A percentile compares a stretch with the other conserved stretches of the same genome.
phyloP scores from a whole-genome alignment of 352 stramenopile genomes.

The Globisporangium yorkense region DNA sequence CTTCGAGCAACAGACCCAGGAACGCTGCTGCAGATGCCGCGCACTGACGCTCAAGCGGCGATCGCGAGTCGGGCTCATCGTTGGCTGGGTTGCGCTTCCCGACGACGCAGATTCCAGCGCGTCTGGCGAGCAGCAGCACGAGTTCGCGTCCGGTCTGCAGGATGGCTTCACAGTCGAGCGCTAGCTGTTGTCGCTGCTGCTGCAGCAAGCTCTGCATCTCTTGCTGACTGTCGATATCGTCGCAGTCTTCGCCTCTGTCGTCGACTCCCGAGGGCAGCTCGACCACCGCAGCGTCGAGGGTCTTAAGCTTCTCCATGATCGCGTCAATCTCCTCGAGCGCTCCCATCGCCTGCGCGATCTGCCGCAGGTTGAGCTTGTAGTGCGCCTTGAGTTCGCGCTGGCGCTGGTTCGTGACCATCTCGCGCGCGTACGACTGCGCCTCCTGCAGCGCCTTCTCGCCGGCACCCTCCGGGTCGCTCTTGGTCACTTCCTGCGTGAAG shows the following conservation, averaged over 20 bases:
- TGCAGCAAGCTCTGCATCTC: not conserved
- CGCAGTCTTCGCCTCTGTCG: too few relatives aligned
- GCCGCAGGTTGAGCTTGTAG: slow-evolving; percentile 50
- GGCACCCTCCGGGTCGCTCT: slow-evolving; percentile 57
- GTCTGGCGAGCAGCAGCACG: slow-evolving; percentile 40
- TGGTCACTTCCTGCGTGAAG: slow-evolving; percentile 51
- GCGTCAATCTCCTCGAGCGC: slow-evolving; percentile 59
- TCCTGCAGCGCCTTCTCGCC: slow-evolving; percentile 59
- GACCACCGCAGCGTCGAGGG: slow-evolving; percentile 22
- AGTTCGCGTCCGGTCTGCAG: slow-evolving; percentile 35
- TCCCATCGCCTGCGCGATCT: slow-evolving; percentile 45
- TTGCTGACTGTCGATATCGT: not conserved
- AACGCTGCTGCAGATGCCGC: slow-evolving; percentile 14
- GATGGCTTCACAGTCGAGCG: slow-evolving; percentile 20
- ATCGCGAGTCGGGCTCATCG: slow-evolving; percentile 42
- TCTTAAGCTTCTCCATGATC: slow-evolving; percentile 28
- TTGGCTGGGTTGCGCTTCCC: slow-evolving; percentile 50
- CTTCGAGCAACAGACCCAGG: slow-evolving; percentile 25
- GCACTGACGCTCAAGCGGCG: slow-evolving; percentile 27
- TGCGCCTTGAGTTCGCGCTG: slow-evolving; percentile 48
- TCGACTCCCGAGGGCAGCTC: not conserved
- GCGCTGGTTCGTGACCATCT: slow-evolving; percentile 37
- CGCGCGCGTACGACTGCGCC: slow-evolving; percentile 37
- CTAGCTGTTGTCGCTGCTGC: slow-evolving; percentile 1
- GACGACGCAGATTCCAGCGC: slow-evolving; percentile 53